Evolutionary conservation across 495 filamentous ascomycete species (phyloP), one percentile per base, ranked within the genome.

Genomic region (Hypoxylon lienhwacheense): DNA sequence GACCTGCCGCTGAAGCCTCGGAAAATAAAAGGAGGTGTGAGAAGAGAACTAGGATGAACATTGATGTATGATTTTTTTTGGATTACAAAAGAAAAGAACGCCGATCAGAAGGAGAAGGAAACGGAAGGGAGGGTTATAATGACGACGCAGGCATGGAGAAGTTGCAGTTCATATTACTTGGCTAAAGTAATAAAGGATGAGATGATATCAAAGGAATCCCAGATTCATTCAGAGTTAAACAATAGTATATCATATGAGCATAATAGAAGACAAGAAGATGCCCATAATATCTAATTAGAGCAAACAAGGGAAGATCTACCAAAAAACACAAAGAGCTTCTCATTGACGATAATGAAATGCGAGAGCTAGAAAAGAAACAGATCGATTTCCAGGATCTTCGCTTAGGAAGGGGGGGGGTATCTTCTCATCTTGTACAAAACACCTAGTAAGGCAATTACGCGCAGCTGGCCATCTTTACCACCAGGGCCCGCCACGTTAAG

Each of bases 1-100:
- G 65, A 41, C 65, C 65, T 32, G 65, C 65, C 65, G 62, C 65
- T 31, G 54, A 64, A 40, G 51, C 59, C 47, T 58, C 61, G 51
- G 62, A 61, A 47, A 67, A 55, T 53, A 60, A 56, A 32, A 67
- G 50, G 14, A 67, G 54, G 26, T 65, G 51, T 47, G 63, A 61
- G 36, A 65, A 65, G 35, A 63, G 19, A 54, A 65, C 41, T 62
- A 56, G 49, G 29, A 57, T 52, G 40, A 49, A 42, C 64, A 67
- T 67, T 45, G 36, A 47, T 39, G 36, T 40, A 41, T 45, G 14
- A 8, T 39, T 45, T 56, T 49, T 46, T 39, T n/a, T 25, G 7
- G 33, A 35, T 31, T 7, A 36, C 54, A 42, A 46, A 41, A n/a
- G 47, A 55, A 61, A 47, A 17, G 45, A 45, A 25, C 7, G 21